Base-by-base conservation (phyloP, 2,329 filamentous ascomycete genomes). In the Hirsutella thompsonii region DNA sequence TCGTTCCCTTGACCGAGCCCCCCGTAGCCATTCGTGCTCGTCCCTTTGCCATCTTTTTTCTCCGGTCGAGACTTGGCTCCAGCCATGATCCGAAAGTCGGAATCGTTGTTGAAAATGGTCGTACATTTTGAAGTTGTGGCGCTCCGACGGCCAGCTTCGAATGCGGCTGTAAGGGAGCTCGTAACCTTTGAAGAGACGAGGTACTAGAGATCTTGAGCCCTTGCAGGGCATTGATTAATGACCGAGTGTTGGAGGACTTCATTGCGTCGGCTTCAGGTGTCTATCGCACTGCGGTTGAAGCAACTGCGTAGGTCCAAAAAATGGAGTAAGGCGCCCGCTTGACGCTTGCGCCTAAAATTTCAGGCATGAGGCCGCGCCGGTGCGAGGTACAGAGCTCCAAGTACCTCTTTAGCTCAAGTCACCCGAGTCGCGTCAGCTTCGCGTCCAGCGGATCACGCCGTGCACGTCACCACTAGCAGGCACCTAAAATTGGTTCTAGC, bases 1-100 rank as follows among this genome's bases (percentile, higher is more conserved):
- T 96, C 29, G 92, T 98, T 51, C 92, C 92, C 60, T 93, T 88
- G 29, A 75, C 80, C 42, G 85, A 93, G 46, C 92, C 92, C 46
- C 92, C 92, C 0, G 89, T 98, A 20, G 85, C 76, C 38, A 96
- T 88, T 52, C 87, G 79, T 38, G 85, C 82, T 2, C 88, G 78
- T 32, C 90, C 92, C 67, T 95, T 95, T 51, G 88, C 89, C 70
- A 93, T 94, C 61, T 85, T 86, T 56, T 79, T 82, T 58, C 87
- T 89, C 49, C 85, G 78, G 52, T 81, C 63, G 47, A 77, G 65
- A 53, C 77, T 82, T 28, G 90, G 90, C 43, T 84, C 75, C 37
- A 96, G 82, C 88, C 89, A 96, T 56, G 76, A 83, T 49, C 75
- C 76, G 58, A 70, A 47, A 56, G 65, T 55, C 48, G 66, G 48